A percentile compares a stretch with the other conserved stretches of the same genome.
phyloP scores from a whole-genome alignment of 495 filamentous ascomycete species.

The Trichocladium uniseriatum region DNA sequence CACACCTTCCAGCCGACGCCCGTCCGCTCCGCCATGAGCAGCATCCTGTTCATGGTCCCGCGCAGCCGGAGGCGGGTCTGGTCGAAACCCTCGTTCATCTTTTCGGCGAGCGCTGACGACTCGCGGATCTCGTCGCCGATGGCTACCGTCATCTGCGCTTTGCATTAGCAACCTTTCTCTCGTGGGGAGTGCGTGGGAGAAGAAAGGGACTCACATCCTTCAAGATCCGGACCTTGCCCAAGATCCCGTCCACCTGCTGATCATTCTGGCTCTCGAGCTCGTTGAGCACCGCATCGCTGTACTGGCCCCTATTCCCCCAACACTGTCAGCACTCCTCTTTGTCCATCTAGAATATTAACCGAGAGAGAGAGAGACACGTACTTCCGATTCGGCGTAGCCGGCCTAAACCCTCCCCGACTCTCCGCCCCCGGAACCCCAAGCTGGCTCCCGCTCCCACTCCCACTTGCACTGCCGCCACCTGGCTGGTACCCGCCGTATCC shows the following conservation, averaged over 20 bases:
- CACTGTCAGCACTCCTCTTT: background rate
- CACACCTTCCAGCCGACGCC: conserved; percentile 93
- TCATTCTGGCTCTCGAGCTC: conserved; percentile 96
- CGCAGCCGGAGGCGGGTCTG: conserved; percentile 65
- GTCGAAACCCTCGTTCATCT: conserved; percentile 89
- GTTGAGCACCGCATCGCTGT: conserved; percentile 84
- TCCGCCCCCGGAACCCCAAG: conserved; percentile 27
- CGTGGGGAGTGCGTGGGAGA: background rate
- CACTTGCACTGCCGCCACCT: conserved; percentile 4
- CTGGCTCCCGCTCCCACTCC: conserved; percentile 8
- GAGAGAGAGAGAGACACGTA: conserved; percentile 29
- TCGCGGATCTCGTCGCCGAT: conserved; percentile 93
- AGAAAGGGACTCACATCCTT: conserved; percentile 65
- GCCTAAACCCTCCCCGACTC: conserved; percentile 29
- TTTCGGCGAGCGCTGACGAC: conserved; percentile 71
- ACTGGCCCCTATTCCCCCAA: conserved; percentile 56
- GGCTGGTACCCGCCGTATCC: conserved; percentile 49
- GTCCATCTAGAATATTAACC: conserved; percentile 15
- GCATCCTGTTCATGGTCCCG: conserved; percentile 95
- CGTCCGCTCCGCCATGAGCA: conserved; percentile 87
- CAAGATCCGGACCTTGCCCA: conserved; percentile 80
- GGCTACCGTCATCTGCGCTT: conserved; percentile 66
- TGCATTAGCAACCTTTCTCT: background rate
- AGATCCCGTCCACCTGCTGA: conserved; percentile 76
- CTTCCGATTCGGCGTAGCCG: conserved; percentile 80